phyloP scores from a whole-genome alignment of 2,329 filamentous ascomycete genomes.

The Lasiodiplodia hormozganensis region DNA sequence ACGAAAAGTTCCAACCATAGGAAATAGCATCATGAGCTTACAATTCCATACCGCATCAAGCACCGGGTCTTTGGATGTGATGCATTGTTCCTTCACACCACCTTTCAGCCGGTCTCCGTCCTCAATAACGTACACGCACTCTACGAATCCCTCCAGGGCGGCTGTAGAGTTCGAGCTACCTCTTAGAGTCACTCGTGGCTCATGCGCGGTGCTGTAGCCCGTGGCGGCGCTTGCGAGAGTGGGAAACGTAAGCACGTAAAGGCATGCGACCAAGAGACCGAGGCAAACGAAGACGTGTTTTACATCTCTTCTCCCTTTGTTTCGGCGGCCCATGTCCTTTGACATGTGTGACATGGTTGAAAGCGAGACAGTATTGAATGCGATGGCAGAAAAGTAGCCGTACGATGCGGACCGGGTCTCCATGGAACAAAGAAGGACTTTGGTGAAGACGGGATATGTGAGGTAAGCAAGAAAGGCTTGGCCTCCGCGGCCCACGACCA shows the following conservation, averaged over 20 bases:
- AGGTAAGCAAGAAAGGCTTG: background rate
- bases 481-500: slow-evolving; percentile 1
- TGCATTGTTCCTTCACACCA: background rate
- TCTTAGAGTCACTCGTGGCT: background rate
- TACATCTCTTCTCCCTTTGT: background rate
- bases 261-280: background rate
- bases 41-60: background rate
- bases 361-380: background rate
- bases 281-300: background rate
- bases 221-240: background rate
- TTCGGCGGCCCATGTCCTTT: background rate
- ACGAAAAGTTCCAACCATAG: no score
- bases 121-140: background rate
- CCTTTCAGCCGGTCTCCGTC: background rate
- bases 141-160: background rate
- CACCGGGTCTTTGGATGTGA: no score
- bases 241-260: background rate
- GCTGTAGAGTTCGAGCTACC: background rate
- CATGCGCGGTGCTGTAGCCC: background rate
- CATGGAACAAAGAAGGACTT: background rate
- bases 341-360: background rate
- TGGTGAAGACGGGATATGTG: background rate
- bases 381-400: background rate
- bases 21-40: background rate
- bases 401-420: background rate